Percentiles rank a stretch among this genome's conserved stretches.
phyloP scores from a whole-genome alignment of 2,329 filamentous ascomycete genomes.

The Aspergillus awamori region DNA sequence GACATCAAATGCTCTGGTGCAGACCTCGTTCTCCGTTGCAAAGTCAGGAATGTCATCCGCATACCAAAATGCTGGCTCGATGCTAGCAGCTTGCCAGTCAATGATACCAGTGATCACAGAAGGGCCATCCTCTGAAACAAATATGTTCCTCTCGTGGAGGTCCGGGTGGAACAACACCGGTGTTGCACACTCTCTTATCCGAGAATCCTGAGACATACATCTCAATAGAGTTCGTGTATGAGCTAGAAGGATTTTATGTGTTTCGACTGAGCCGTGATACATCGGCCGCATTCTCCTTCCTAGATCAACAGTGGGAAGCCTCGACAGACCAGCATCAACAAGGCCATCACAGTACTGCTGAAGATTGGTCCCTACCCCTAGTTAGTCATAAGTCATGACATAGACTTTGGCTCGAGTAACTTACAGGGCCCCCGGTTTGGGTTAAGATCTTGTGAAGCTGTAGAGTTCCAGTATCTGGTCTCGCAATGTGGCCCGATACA shows the following conservation, averaged over 20 bases:
- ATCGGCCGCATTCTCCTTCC: conserved; percentile 25
- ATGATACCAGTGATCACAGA: conserved; percentile 44
- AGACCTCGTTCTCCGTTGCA: conserved; percentile 35
- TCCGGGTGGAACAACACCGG: conserved; percentile 46
- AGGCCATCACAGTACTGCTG: conserved; percentile 40
- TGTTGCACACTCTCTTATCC: conserved; percentile 30
- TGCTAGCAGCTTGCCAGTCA: conserved; percentile 47
- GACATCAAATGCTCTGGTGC: conserved; percentile 37
- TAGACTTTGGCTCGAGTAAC: conserved; percentile 12
- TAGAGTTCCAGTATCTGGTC: conserved; percentile 29
- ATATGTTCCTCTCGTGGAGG: conserved; percentile 48
- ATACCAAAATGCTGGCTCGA: conserved; percentile 47
- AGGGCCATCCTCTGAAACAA: conserved; percentile 44
- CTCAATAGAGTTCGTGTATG: conserved; percentile 32
- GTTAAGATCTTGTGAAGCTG: conserved; percentile 31
- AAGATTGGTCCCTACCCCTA: conserved; percentile 37
- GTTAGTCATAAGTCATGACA: conserved; percentile 18
- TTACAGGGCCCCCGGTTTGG: conserved; percentile 46
- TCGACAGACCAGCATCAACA: conserved; percentile 43
- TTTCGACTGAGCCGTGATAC: conserved; percentile 41
- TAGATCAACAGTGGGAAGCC: conserved; percentile 32
- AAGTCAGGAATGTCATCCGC: conserved; percentile 46
- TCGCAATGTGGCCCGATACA: conserved; percentile 38
- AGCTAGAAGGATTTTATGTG: conserved; percentile 38
- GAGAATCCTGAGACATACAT: conserved; percentile 30